A percentile compares a stretch with the other conserved stretches of the same genome.
phyloP scores from a whole-genome alignment of 495 filamentous ascomycete species.

The Penicillium salamii region DNA sequence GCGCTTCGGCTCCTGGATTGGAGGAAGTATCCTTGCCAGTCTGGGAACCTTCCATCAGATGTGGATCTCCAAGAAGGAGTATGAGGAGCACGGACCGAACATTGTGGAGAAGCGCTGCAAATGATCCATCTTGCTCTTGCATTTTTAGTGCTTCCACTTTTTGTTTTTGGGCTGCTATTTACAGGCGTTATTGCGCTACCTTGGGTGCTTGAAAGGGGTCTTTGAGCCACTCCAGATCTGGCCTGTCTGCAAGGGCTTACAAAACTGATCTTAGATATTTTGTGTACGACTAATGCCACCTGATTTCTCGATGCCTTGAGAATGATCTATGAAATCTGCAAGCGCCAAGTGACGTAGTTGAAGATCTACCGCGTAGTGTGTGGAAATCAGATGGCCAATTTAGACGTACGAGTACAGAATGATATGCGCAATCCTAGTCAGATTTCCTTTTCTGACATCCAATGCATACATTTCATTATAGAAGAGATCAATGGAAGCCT shows the following conservation, averaged over 20 bases:
- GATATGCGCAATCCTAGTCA: neutral
- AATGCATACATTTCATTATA: neutral
- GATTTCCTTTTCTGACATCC: neutral
- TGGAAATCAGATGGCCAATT: no score
- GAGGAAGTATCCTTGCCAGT: conserved; percentile 92
- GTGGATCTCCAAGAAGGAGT: conserved; percentile 83
- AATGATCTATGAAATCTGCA: neutral
- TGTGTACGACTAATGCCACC: conserved; percentile 16
- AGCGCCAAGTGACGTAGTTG: neutral
- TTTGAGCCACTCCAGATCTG: conserved; percentile 8
- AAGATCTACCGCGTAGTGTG: neutral
- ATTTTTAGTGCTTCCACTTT: neutral
- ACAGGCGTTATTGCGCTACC: conserved; percentile 9
- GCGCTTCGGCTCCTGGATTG: conserved; percentile 90
- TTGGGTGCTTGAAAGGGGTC: conserved; percentile 3
- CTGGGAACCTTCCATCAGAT: conserved; percentile 99
- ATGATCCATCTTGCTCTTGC: conserved; percentile 19
- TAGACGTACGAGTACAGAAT: no score
- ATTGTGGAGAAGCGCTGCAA: conserved; percentile 64
- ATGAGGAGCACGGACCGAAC: conserved; percentile 56
- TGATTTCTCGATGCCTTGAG: neutral
- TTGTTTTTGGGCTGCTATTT: conserved; percentile 4
- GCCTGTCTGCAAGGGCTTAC: conserved; percentile 6
- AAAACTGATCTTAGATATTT: conserved; percentile 14
- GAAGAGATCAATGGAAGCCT: neutral